Evolutionary conservation across 2,329 filamentous ascomycete species (phyloP).

Genomic region (Rutstroemia sp.): DNA sequence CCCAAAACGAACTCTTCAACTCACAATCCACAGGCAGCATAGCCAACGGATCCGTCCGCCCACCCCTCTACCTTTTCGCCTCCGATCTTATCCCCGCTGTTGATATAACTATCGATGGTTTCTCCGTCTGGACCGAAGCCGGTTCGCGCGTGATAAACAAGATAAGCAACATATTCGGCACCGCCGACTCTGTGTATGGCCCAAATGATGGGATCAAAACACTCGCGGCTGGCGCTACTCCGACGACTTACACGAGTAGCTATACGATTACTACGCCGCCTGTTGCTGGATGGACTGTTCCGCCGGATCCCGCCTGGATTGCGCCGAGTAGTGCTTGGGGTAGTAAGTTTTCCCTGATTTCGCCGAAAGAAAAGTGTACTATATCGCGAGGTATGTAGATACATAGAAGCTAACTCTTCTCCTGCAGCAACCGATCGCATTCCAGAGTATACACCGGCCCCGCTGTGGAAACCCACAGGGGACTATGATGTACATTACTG

Average conservation of each 20-base stretch:
- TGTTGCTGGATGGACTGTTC: constrained; percentile 22
- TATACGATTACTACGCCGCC: constrained; percentile 29
- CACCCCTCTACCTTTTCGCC: constrained; percentile 28
- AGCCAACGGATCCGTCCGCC: constrained; percentile 24
- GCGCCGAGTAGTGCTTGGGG: neutral
- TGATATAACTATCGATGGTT: constrained; percentile 30
- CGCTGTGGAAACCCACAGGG: constrained; percentile 24
- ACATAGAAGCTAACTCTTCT: constrained; percentile 20
- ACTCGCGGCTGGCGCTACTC: constrained; percentile 8
- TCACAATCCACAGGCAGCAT: neutral
- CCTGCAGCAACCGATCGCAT: constrained; percentile 24
- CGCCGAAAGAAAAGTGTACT: neutral
- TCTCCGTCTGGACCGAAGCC: constrained; percentile 31
- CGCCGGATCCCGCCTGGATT: constrained; percentile 10
- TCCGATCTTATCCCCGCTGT: constrained; percentile 29
- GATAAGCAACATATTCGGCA: constrained; percentile 32
- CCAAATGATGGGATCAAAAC: constrained; percentile 14
- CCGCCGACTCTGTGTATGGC: constrained; percentile 26
- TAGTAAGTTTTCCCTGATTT: neutral
- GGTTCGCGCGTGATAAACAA: constrained; percentile 26
- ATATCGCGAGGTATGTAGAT: neutral
- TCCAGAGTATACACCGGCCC: constrained; percentile 27
- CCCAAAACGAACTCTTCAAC: neutral
- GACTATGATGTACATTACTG: constrained; percentile 9
- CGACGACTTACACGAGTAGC: constrained; percentile 26